Base-by-base conservation (phyloP, 345 rosid species). In the Excoecaria agallocha region DNA sequence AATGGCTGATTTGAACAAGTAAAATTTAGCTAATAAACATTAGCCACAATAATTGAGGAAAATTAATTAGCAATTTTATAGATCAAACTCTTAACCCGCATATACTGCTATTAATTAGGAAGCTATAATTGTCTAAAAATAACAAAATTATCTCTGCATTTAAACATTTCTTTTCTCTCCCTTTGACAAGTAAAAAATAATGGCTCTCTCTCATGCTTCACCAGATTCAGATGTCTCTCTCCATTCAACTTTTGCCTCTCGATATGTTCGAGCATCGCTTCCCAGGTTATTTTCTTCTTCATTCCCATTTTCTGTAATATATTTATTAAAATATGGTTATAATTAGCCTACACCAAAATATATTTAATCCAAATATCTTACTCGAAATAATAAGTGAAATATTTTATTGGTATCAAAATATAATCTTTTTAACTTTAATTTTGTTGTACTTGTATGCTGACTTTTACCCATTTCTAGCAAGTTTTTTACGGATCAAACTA, bases 191-290 rank as follows among this genome's bases (percentile, higher is more conserved):
- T 22, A 8, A 22, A 30, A 2, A 38, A 35, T 11, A n/a, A 78
- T 68, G 81, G 77, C 68, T 68, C 77, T 68, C 38, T 78, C 81
- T 50, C 73, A 51, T 69, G 41, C 81, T 20, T 76, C 72, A 25
- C 5, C n/a, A 43, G 81, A 78, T 12, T 22, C 39, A 0, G 77
- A 78, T 59, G 69, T 25, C 20, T 73, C 77, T 8, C 50, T 78
- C 37, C 77, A 78, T 67, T 78, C 81, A 25, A 68, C 81, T 10
- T 78, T 78, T 19, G 81, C 77, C 25, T 78, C 81, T 54, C 77
- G 77, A 9, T 78, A 73, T 68, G 81, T 78, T 45, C 56, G 81
- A 73, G 10, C 74, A 46, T 68, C 76, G 4, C 74, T 78, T 73
- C 77, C 81, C 17, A 68, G 81, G 81, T 78, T 6, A 66, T 15